phyloP scores from a whole-genome alignment of 352 stramenopile species.

The Pythium aquatile region DNA sequence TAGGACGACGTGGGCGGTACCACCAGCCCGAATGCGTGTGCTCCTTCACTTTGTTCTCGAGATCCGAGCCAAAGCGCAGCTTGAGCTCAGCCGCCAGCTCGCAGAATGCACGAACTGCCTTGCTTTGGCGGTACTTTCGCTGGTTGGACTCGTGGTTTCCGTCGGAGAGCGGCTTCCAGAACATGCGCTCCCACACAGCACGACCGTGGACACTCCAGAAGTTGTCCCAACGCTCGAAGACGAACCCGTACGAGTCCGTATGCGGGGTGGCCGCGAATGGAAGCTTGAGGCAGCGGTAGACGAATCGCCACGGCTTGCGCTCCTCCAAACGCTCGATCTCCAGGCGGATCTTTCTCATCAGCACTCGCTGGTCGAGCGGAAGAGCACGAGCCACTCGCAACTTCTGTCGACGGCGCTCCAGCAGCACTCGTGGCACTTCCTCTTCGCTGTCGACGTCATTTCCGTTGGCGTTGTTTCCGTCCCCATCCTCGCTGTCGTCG shows the following conservation, averaged over 20 bases:
- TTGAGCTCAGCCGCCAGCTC: constrained; percentile 33
- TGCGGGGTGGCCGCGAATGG: constrained; percentile 31
- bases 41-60: constrained; percentile 5
- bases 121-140: constrained; percentile 34
- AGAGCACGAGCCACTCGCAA: neutral
- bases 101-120: constrained; percentile 33
- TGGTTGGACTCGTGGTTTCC: constrained; percentile 29
- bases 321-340: constrained; percentile 25
- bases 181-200: constrained; percentile 49
- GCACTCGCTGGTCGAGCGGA: neutral
- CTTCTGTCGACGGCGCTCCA: neutral
- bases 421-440: neutral
- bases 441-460: neutral
- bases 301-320: constrained; percentile 41
- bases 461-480: constrained; percentile 2
- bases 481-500: neutral
- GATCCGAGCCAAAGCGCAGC: constrained; percentile 11
- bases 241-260: constrained; percentile 35
- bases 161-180: constrained; percentile 36
- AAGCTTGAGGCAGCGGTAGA: constrained; percentile 43
- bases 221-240: constrained; percentile 51
- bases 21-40: constrained; percentile 20
- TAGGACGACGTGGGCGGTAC: constrained; percentile 19
- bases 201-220: constrained; percentile 44
- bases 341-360: neutral